Evolutionary conservation across 2,329 filamentous ascomycete species (phyloP).

Genomic region (Sarocladiaceae sp.): DNA sequence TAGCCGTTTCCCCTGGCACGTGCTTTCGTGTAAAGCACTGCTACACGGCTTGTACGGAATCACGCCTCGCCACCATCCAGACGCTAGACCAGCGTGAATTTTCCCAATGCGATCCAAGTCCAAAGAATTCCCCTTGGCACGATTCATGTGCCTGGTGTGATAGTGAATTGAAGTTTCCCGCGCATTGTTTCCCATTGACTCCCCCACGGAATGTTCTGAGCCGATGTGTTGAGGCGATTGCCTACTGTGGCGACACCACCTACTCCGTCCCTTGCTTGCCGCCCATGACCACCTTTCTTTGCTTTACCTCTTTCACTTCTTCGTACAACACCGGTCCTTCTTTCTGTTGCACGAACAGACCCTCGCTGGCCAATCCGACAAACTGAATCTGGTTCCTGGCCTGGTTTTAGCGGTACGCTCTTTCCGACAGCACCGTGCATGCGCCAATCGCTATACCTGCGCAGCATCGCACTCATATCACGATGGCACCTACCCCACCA

Average conservation of each 20-base stretch:
- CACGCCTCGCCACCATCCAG: constrained; percentile 7
- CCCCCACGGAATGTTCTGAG: not conserved
- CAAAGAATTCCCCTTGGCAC: not conserved
- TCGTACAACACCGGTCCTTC: no score
- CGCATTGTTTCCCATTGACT: not conserved
- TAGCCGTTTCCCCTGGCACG: not conserved
- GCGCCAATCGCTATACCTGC: not conserved
- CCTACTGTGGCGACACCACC: not conserved
- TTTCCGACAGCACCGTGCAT: not conserved
- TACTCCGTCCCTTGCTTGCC: not conserved
- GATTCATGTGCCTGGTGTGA: not conserved
- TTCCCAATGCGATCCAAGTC: constrained; percentile 1
- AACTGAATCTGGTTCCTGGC: no score
- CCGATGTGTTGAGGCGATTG: not conserved
- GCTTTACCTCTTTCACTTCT: not conserved
- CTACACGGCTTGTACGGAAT: constrained; percentile 6
- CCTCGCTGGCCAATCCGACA: no score
- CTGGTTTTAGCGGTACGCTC: no score
- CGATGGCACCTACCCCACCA: constrained; percentile 4
- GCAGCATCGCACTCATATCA: not conserved
- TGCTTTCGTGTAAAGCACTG: constrained; percentile 8
- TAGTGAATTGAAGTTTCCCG: not conserved
- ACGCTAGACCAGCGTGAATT: constrained; percentile 9
- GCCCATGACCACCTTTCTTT: not conserved
- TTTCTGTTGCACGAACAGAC: no score